phyloP scores from a whole-genome alignment of 2,329 filamentous ascomycete genomes.

The Trematosphaeria pertusa region DNA sequence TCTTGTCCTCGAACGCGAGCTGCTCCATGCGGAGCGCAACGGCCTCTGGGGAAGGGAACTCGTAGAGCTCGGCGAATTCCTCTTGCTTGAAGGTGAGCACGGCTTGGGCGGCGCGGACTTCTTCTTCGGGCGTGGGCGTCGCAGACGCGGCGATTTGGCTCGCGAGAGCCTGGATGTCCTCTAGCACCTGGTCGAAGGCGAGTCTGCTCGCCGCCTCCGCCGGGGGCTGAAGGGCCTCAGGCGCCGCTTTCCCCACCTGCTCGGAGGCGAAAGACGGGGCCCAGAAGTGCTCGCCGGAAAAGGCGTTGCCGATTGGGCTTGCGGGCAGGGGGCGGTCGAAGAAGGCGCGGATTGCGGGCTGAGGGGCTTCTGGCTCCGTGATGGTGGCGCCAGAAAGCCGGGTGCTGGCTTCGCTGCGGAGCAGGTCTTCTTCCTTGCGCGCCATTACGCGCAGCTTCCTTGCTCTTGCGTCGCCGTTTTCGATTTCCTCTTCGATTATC shows the following conservation, averaged over 20 bases:
- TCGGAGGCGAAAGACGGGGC: conserved; percentile 2
- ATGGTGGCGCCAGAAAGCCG: not conserved
- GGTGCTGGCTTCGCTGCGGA: not conserved
- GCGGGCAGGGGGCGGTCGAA: not conserved
- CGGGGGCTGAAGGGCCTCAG: not conserved
- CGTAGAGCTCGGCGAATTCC: not conserved
- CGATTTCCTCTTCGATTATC: not conserved
- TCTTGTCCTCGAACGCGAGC: not conserved
- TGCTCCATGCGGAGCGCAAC: not conserved
- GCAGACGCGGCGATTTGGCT: not conserved
- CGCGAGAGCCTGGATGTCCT: not conserved
- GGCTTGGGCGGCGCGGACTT: conserved; percentile 1
- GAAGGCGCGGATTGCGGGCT: conserved; percentile 1
- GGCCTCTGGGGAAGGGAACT: not conserved
- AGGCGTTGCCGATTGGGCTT: conserved; percentile 11
- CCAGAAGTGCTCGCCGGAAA: conserved; percentile 13
- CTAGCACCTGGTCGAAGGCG: not conserved
- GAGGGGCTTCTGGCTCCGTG: not conserved
- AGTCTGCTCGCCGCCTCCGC: not conserved
- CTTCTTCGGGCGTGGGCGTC: not conserved
- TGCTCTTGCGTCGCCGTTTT: not conserved
- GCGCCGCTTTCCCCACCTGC: not conserved
- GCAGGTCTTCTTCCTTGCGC: not conserved
- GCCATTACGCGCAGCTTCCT: not conserved
- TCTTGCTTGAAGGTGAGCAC: conserved; percentile 1